A percentile compares a stretch with the other conserved stretches of the same genome.
phyloP scores from a whole-genome alignment of 139 green algal genomes.

The Yamagishiella unicocca region DNA sequence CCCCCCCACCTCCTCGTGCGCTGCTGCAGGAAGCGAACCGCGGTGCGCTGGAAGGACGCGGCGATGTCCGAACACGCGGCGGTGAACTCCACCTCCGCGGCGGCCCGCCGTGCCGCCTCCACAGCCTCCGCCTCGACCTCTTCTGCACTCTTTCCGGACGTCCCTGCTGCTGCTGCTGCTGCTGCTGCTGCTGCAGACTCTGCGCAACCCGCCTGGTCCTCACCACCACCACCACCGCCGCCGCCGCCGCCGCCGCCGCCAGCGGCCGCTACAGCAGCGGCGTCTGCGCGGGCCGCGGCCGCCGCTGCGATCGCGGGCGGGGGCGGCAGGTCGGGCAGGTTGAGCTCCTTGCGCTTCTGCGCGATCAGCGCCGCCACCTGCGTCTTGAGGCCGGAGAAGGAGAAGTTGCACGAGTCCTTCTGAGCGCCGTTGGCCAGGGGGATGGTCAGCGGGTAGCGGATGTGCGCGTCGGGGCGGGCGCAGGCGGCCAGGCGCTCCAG shows the following conservation, averaged over 20 bases:
- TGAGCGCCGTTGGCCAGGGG: conserved; percentile 45
- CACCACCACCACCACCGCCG: not conserved
- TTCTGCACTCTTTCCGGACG: not conserved
- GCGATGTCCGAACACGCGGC: conserved; percentile 37
- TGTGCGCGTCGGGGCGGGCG: conserved; percentile 64
- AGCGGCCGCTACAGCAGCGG: too few species aligned
- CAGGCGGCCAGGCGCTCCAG: conserved; percentile 77
- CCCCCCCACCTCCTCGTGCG: conserved; percentile 48
- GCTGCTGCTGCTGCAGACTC: not conserved
- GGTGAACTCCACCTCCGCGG: conserved; percentile 34
- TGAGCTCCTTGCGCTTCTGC: conserved; percentile 25
- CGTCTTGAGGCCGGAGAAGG: conserved; percentile 56
- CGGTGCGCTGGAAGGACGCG: conserved; percentile 37
- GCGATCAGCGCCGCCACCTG: conserved; percentile 25
- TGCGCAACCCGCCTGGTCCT: not conserved
- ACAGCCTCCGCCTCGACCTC: conserved; percentile 5
- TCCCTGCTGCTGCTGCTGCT: not conserved
- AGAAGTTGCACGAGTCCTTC: conserved; percentile 62
- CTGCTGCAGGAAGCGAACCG: conserved; percentile 56
- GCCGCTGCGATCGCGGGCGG: conserved; percentile 11
- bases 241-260: not conserved
- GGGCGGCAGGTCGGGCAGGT: conserved; percentile 24
- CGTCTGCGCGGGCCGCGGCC: too few species aligned
- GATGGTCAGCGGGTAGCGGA: conserved; percentile 23
- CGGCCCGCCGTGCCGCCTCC: conserved; percentile 9